These are phyloP conservation scores for Umbelopsis sp. DNA, from an alignment of 192 early-diverging fungal species.

Conservation along the genomic window DNA sequence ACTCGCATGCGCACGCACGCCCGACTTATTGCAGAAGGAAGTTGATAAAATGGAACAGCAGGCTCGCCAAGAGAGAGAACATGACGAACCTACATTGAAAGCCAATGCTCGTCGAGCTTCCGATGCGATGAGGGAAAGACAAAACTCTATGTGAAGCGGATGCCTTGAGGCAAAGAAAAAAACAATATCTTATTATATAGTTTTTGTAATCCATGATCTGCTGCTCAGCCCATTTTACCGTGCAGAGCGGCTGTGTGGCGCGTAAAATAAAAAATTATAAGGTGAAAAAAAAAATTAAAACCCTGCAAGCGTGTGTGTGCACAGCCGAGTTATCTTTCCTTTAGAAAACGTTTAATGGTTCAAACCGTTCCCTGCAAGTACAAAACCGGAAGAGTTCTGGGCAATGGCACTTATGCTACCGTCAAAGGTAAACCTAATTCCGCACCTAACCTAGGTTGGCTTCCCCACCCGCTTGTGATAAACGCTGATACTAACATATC, in stretches of 20 bases:
- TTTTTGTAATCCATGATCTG: background rate
- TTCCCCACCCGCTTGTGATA: background rate
- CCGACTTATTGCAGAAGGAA: background rate
- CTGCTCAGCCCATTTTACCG: background rate
- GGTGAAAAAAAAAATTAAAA: background rate
- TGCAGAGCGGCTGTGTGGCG: background rate
- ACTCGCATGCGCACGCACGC: background rate
- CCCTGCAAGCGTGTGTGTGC: background rate
- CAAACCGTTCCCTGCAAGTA: slow-evolving; percentile 60
- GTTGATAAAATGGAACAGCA: background rate
- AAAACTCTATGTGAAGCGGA: background rate
- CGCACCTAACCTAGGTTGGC: background rate
- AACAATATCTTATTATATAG: background rate
- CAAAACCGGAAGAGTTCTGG: slow-evolving; percentile 67
- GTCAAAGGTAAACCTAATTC: slow-evolving; percentile 56
- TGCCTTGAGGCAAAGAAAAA: background rate
- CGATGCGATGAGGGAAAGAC: background rate
- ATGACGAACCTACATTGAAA: background rate
- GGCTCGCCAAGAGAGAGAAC: slow-evolving; percentile 13
- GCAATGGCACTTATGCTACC: slow-evolving; percentile 68
- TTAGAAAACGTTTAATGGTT: background rate
- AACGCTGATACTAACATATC: background rate
- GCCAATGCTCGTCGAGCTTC: background rate
- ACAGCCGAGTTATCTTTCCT: background rate
- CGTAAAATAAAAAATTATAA: background rate